phyloP scores from a whole-genome alignment of 116 monocot genomes.

The Phalaenopsis hybrid region DNA sequence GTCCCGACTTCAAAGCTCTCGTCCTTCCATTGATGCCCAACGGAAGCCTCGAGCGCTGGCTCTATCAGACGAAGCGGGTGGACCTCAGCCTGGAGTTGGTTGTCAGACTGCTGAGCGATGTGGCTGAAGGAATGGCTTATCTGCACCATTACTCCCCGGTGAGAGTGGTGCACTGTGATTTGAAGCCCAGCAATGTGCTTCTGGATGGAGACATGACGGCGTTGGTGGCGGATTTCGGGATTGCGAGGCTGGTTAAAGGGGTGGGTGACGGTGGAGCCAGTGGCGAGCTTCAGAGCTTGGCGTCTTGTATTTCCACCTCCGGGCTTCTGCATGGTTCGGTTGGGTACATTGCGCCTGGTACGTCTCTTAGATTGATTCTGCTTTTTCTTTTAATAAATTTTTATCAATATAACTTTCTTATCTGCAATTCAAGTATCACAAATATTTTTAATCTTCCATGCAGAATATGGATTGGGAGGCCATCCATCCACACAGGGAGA shows the following conservation, averaged over 20 bases:
- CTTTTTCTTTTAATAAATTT: too few species aligned
- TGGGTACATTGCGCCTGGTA: constrained; percentile 91
- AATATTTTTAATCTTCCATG: not conserved
- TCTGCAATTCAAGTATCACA: too few species aligned
- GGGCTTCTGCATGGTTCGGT: constrained; percentile 56
- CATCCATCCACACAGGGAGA: constrained; percentile 69
- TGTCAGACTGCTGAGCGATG: constrained; percentile 45
- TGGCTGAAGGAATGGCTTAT: constrained; percentile 72
- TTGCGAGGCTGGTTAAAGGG: constrained; percentile 33
- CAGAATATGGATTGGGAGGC: constrained; percentile 84
- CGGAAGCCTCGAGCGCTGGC: constrained; percentile 61
- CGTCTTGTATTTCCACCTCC: not conserved
- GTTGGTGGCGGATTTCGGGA: constrained; percentile 69
- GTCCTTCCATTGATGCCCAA: constrained; percentile 75
- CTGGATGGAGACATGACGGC: constrained; percentile 67
- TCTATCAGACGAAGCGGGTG: constrained; percentile 13
- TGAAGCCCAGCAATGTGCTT: constrained; percentile 90
- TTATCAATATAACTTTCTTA: too few species aligned
- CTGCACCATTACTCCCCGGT: constrained; percentile 62
- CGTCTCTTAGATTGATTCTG: not conserved
- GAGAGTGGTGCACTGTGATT: constrained; percentile 63
- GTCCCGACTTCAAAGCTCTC: constrained; percentile 67
- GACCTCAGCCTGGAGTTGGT: constrained; percentile 30
- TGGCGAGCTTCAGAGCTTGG: not conserved
- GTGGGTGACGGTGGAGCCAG: not conserved